A percentile compares a stretch with the other conserved stretches of the same genome.
These are phyloP conservation scores for Colletotrichum sp. DNA, from an alignment of 2,329 filamentous ascomycete species.

Conservation along the genomic window DNA sequence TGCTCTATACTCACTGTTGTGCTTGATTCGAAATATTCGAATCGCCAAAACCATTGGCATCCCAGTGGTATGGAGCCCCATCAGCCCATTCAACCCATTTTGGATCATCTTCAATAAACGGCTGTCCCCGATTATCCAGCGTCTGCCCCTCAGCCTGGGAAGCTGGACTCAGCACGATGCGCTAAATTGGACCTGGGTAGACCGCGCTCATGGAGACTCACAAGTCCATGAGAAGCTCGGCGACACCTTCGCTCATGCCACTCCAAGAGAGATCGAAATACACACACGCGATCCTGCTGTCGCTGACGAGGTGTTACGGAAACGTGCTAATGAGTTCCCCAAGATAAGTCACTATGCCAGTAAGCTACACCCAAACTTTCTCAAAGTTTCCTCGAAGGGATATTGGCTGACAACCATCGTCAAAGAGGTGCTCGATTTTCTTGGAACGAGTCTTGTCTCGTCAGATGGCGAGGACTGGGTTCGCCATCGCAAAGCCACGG, in stretches of 20 bases:
- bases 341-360: background rate
- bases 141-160: background rate
- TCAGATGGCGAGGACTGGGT: background rate
- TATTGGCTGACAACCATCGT: fast-evolving
- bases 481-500: background rate
- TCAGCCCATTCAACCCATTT: background rate
- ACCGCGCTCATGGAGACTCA: background rate
- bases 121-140: background rate
- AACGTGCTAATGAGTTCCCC: background rate
- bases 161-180: background rate
- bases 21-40: background rate
- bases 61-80: background rate
- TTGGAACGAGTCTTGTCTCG: background rate
- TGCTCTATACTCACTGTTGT: background rate
- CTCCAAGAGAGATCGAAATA: background rate
- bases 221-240: background rate
- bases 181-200: background rate
- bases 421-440: background rate
- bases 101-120: background rate
- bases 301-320: conserved; percentile 28
- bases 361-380: background rate
- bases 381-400: background rate
- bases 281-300: background rate
- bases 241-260: background rate
- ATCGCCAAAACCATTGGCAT: background rate